These are phyloP conservation scores for Conringia planisiliqua DNA, from an alignment of 345 rosid species.

Conservation along the genomic window DNA sequence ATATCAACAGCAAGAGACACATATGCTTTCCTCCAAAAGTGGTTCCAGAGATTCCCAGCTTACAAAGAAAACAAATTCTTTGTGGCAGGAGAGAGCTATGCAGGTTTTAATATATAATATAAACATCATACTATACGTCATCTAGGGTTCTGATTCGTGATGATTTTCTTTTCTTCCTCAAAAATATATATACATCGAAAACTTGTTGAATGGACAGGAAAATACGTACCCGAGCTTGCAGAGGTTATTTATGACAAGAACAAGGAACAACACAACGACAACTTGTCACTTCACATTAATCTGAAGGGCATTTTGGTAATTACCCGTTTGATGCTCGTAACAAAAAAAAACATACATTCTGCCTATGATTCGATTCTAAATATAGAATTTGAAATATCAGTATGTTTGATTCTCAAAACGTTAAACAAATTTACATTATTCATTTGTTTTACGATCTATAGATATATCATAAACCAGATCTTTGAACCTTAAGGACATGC, in stretches of 20 bases:
- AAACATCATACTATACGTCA: not conserved
- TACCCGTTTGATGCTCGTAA: conserved; percentile 33
- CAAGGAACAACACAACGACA: conserved; percentile 35
- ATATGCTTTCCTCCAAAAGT: conserved; percentile 61
- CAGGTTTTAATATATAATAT: conserved; percentile 41
- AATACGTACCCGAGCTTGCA: conserved; percentile 76
- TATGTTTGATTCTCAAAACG: not conserved
- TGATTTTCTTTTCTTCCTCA: not conserved
- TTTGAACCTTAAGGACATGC: not conserved
- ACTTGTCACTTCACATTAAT: conserved; percentile 46
- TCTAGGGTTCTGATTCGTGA: not conserved
- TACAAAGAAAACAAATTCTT: conserved; percentile 49
- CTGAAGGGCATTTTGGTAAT: conserved; percentile 77
- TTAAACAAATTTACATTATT: not conserved
- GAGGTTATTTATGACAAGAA: conserved; percentile 64
- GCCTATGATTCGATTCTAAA: not conserved
- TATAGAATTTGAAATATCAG: not conserved
- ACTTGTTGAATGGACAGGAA: conserved; percentile 43
- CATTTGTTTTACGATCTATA: too few species aligned
- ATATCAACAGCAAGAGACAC: conserved; percentile 59
- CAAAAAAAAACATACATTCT: not conserved
- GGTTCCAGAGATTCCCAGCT: conserved; percentile 71
- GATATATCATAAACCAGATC: not conserved
- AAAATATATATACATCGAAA: not conserved
- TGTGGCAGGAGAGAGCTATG: conserved; percentile 93